Evolutionary conservation across 1,284 basidiomycete genomes (phyloP).

Genomic region (Puccinia hordei): DNA sequence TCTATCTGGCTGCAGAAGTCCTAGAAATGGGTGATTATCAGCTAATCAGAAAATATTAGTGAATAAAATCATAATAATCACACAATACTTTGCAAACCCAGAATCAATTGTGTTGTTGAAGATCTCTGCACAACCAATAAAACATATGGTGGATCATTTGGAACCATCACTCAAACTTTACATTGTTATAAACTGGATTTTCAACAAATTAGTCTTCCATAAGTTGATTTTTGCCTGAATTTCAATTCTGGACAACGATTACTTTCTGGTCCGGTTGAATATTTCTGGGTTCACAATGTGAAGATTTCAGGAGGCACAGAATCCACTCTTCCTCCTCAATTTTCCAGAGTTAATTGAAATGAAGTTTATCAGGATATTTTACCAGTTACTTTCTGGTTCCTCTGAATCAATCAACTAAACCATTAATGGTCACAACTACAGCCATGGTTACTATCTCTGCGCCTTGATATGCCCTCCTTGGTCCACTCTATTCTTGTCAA

Average conservation of each 20-base stretch:
- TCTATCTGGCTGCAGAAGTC: neutral
- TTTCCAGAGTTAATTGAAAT: too few species aligned
- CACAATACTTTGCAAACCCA: neutral
- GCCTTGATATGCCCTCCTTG: too few species aligned
- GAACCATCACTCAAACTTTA: neutral
- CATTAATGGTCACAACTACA: too few species aligned
- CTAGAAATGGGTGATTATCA: neutral
- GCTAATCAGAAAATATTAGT: neutral
- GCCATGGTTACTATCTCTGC: too few species aligned
- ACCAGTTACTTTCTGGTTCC: too few species aligned
- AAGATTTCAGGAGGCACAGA: too few species aligned
- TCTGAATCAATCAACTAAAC: too few species aligned
- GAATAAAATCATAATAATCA: neutral
- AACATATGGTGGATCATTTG: neutral
- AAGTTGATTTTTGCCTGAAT: neutral
- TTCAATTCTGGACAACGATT: neutral
- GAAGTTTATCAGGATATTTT: too few species aligned
- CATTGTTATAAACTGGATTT: neutral
- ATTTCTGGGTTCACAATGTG: too few species aligned
- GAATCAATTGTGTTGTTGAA: neutral
- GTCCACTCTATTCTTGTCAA: too few species aligned
- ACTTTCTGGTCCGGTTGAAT: neutral
- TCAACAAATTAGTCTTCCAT: too few species aligned
- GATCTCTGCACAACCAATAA: neutral
- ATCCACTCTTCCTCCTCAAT: too few species aligned